phyloP scores from a whole-genome alignment of 1,139 yeast species.

The Wickerhamomyces sp. region DNA sequence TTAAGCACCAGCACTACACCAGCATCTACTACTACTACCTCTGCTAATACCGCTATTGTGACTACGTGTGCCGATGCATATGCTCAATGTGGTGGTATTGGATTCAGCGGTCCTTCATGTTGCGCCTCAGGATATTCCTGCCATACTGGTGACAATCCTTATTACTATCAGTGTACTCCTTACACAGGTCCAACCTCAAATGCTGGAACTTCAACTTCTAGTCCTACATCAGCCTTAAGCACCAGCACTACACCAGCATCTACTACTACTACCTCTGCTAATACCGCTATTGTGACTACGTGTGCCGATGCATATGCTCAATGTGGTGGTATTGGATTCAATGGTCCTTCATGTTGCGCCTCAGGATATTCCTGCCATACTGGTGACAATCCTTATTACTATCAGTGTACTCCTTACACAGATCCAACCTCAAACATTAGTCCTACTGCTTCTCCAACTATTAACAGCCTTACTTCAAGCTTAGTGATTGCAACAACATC shows the following conservation, averaged over 20 bases:
- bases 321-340: slow-evolving; percentile 27
- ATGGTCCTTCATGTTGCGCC: slow-evolving; percentile 27
- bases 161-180: slow-evolving; percentile 4
- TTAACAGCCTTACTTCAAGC: slow-evolving; percentile 6
- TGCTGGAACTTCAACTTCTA: background rate
- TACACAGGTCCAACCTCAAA: background rate
- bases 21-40: too few relatives aligned
- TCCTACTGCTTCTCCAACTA: background rate
- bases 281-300: too few relatives aligned
- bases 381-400: slow-evolving; percentile 10
- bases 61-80: background rate
- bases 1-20: too few relatives aligned
- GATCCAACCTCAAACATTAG: background rate
- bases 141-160: slow-evolving; percentile 12
- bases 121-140: slow-evolving; percentile 26
- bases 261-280: too few relatives aligned
- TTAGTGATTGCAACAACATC: too few relatives aligned
- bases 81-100: slow-evolving; percentile 27
- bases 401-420: background rate
- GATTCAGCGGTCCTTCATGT: slow-evolving; percentile 24
- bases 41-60: too few relatives aligned
- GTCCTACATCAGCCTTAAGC: slow-evolving; percentile 5
- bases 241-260: background rate
- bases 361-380: slow-evolving; percentile 23
- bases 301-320: background rate